Percentiles rank a stretch among this genome's conserved stretches.
phyloP scores from a whole-genome alignment of 768 basidiomycete genomes.

The Mycena venus region DNA sequence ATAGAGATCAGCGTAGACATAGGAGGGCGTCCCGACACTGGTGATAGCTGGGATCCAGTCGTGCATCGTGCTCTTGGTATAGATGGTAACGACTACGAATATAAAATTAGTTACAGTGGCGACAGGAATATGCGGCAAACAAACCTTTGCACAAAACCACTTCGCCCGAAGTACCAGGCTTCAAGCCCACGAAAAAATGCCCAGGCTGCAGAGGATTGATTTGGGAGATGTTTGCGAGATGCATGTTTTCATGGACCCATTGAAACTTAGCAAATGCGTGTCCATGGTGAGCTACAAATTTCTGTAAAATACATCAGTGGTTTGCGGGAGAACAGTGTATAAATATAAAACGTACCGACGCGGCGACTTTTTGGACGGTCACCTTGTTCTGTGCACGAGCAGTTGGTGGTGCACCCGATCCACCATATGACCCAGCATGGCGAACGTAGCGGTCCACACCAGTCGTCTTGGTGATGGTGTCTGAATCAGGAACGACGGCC shows the following conservation, averaged over 20 bases:
- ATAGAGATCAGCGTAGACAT: neutral
- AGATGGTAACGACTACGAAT: neutral
- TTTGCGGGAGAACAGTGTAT: neutral
- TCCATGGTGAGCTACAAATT: neutral
- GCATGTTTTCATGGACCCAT: conserved; percentile 26
- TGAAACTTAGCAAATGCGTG: conserved; percentile 14
- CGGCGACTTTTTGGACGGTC: conserved; percentile 11
- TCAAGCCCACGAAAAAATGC: neutral
- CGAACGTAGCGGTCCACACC: conserved; percentile 6
- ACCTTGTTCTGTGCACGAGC: conserved; percentile 16
- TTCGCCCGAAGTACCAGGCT: neutral
- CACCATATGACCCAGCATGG: conserved; percentile 7
- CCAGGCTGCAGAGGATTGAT: neutral
- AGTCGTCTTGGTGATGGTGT: neutral
- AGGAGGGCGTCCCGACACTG: conserved; percentile 1
- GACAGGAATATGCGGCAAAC: neutral
- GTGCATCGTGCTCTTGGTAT: conserved; percentile 4
- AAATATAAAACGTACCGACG: conserved; percentile 2
- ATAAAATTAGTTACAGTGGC: no score
- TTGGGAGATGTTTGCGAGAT: conserved; percentile 11
- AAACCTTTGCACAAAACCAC: neutral
- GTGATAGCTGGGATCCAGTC: conserved; percentile 1
- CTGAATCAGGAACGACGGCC: neutral
- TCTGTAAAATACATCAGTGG: neutral
- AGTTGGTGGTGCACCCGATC: neutral